These are phyloP conservation scores for Plasmodium gaboni DNA, from an alignment of 169 alveolate genomes.

Conservation along the genomic window DNA sequence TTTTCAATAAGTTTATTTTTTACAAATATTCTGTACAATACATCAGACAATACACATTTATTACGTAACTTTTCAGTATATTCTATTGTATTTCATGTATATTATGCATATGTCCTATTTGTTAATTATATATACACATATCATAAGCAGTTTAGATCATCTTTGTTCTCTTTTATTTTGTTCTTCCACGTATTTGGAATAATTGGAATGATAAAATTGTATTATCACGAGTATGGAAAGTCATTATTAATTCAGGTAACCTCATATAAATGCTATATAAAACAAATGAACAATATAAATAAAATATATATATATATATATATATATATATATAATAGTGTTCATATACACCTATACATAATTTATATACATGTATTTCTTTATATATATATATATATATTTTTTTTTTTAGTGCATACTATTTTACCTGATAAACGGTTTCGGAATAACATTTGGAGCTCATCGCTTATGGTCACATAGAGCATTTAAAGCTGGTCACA, in stretches of 20 bases:
- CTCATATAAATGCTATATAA: too few relatives aligned
- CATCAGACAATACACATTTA: constrained; percentile 25
- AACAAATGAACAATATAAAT: too few relatives aligned
- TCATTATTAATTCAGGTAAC: constrained; percentile 79
- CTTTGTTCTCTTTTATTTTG: constrained; percentile 77
- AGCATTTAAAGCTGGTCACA: constrained; percentile 85
- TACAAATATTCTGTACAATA: constrained; percentile 37
- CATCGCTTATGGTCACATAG: constrained; percentile 92
- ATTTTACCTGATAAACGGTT: constrained; percentile 83
- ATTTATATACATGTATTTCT: too few relatives aligned
- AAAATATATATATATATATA: neutral
- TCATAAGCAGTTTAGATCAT: constrained; percentile 78
- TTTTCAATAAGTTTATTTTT: constrained; percentile 62
- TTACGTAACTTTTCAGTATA: constrained; percentile 21
- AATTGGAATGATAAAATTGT: constrained; percentile 77
- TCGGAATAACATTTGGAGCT: constrained; percentile 92
- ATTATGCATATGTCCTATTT: constrained; percentile 35
- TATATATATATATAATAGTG: neutral
- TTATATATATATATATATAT: neutral
- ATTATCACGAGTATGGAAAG: constrained; percentile 77
- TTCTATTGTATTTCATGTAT: constrained; percentile 33
- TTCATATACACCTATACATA: neutral
- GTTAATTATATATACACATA: constrained; percentile 68
- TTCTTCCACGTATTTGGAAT: constrained; percentile 83
- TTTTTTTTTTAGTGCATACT: constrained; percentile 58